Base-by-base conservation (phyloP, 2,329 filamentous ascomycete species). In the Fusarium sp. region DNA sequence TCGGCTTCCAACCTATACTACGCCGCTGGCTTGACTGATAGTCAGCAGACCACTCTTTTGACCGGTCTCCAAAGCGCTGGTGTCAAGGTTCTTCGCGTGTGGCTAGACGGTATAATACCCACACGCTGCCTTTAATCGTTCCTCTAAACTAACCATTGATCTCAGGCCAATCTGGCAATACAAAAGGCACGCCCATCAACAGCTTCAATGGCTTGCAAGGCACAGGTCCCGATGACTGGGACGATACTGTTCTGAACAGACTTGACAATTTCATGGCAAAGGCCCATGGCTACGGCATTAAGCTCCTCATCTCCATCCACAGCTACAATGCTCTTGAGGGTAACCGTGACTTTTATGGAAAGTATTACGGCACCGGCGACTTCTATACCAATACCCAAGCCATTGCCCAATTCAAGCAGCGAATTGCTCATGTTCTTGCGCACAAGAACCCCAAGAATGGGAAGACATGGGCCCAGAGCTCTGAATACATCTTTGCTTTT, bases 401-500 rank as follows among this genome's bases (percentile, higher is more conserved):
- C 6, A 46, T 50, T 11, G 24, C 17, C 3, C 24, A 47, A 0
- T 65, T 61, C 15, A 56, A 54, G n/a, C 14, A 50, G 1, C 44
- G 48, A 2, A 53, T 65, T 14, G 40, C 40, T 2, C 51, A 65
- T 13, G 40, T 51, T 5, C 28, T 54, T 20, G 24, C 47, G 1
- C 56, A 67, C 11, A 26, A 45, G 10, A 35, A 65, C 15, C 45
- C 32, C 4, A 41, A 61, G 14, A 72, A 56, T n/a, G 58, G 60
- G 8, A 71, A 68, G 33, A 43, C 58, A 0, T 73, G 63, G 70
- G 33, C 35, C 2, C 41, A 70, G 41, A 72, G 63, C 47, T 64
- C 65, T 1, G 67, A 72, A 33, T 72, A 73, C 7, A 73, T 71
- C 8, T 74, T 71, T 51, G 69, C 65, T 4, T 73, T 74, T 19